phyloP scores from a whole-genome alignment of 768 basidiomycete species.

The Pleurotus sapidus region DNA sequence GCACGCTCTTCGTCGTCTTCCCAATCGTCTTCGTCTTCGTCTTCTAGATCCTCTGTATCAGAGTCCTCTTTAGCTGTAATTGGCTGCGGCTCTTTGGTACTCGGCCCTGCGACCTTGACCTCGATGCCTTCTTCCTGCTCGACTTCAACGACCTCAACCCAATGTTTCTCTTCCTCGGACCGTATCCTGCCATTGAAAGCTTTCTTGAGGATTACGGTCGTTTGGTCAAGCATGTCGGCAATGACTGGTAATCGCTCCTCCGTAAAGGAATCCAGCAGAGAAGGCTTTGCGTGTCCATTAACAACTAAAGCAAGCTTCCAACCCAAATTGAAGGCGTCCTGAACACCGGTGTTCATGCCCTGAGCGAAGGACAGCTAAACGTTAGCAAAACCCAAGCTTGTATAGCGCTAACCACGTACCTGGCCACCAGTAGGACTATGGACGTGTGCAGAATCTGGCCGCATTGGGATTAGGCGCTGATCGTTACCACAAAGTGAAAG shows the following conservation, averaged over 20 bases:
- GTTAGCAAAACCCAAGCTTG: background rate
- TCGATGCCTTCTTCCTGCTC: background rate
- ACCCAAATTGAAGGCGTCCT: constrained; percentile 28
- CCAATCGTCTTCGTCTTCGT: constrained; percentile 1
- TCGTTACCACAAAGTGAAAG: background rate
- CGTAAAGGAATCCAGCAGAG: constrained; percentile 25
- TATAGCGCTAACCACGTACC: background rate
- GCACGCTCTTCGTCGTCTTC: background rate
- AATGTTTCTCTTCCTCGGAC: constrained; percentile 4
- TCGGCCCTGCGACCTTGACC: background rate
- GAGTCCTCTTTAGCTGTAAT: background rate
- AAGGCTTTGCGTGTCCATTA: constrained; percentile 17
- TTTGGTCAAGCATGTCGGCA: constrained; percentile 31
- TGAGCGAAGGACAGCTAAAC: constrained; percentile 6
- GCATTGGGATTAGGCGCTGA: background rate
- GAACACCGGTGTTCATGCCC: constrained; percentile 31
- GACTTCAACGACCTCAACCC: constrained; percentile 1
- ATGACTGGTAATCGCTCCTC: constrained; percentile 32
- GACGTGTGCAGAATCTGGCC: constrained; percentile 28
- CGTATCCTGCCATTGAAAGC: constrained; percentile 10
- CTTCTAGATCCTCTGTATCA: background rate
- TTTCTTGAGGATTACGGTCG: constrained; percentile 20
- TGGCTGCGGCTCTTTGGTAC: background rate
- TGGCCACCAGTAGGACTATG: constrained; percentile 26
- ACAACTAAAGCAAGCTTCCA: constrained; percentile 30